Percentiles rank a stretch among this genome's conserved stretches.
Evolutionary conservation across 208 protist genomes (phyloP).

Genomic region (Crithidia bombi): DNA sequence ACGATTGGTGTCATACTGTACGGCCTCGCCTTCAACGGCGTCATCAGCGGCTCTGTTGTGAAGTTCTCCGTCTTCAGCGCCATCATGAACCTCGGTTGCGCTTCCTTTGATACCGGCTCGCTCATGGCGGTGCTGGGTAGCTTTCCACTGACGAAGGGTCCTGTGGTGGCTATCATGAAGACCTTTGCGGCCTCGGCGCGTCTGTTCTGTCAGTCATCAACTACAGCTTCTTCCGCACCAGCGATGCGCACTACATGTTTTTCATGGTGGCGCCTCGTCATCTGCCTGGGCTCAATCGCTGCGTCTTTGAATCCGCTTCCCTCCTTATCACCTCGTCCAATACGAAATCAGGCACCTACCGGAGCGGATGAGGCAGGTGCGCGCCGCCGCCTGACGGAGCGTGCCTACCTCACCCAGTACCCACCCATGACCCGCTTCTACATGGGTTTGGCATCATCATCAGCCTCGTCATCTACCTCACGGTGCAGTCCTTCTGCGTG

Average conservation of each 20-base stretch:
- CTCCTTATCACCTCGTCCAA: conserved; percentile 51
- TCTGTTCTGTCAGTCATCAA: conserved; percentile 48
- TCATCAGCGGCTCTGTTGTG: conserved; percentile 37
- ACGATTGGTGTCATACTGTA: conserved; percentile 53
- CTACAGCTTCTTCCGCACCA: conserved; percentile 51
- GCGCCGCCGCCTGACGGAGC: conserved; percentile 55
- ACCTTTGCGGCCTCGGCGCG: conserved; percentile 56
- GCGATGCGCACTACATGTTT: conserved; percentile 60
- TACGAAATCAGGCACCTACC: conserved; percentile 35
- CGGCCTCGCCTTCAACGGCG: conserved; percentile 55
- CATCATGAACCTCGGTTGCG: conserved; percentile 61
- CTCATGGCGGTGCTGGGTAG: conserved; percentile 67
- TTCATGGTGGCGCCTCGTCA: conserved; percentile 46
- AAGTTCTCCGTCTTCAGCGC: conserved; percentile 57
- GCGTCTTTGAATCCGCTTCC: conserved; percentile 50
- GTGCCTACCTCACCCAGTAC: conserved; percentile 62
- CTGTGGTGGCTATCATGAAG: conserved; percentile 61
- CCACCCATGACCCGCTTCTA: conserved; percentile 52
- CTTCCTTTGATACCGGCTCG: conserved; percentile 60
- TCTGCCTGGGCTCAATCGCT: conserved; percentile 35
- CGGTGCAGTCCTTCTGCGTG: conserved; percentile 50
- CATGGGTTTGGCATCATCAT: conserved; percentile 48
- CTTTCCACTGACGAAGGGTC: conserved; percentile 58
- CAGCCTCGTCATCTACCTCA: conserved; percentile 48
- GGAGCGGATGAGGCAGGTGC: conserved; percentile 29